Conservation (phyloP, 2,329 filamentous ascomycete species). For the Didymella lethalis region DNA sequence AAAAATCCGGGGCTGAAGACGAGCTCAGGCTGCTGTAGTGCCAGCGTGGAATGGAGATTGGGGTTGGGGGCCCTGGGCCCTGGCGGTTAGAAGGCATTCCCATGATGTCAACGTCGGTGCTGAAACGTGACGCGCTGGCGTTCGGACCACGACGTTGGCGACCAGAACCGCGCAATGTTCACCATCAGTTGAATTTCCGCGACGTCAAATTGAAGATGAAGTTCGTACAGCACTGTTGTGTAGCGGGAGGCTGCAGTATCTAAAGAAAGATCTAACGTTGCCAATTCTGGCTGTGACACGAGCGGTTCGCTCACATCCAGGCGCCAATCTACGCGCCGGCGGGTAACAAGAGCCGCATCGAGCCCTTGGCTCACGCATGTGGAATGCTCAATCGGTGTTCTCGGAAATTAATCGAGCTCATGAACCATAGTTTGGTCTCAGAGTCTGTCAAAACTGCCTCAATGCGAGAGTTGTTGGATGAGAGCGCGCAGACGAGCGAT, state of each 20-base stretch:
- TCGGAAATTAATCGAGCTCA: constrained; percentile 17
- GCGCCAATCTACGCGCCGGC: constrained; percentile 7
- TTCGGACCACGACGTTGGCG: constrained; percentile 21
- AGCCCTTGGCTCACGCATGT: constrained; percentile 28
- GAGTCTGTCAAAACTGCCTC: constrained; percentile 24
- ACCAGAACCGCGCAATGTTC: constrained; percentile 23
- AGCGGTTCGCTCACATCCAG: constrained; percentile 8
- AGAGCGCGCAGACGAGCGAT: constrained; percentile 21
- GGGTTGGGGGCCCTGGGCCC: constrained; percentile 15
- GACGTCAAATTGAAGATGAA: constrained; percentile 18
- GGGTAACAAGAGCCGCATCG: constrained; percentile 40
- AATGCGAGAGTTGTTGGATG: constrained; percentile 21
- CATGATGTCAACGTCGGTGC: constrained; percentile 22
- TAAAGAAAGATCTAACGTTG: constrained; percentile 16
- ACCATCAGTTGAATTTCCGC: constrained; percentile 19
- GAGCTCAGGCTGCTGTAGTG: constrained; percentile 1
- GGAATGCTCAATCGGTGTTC: constrained; percentile 26
- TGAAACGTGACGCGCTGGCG: constrained; percentile 34
- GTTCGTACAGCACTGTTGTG: constrained; percentile 27
- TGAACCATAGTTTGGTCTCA: constrained; percentile 21
- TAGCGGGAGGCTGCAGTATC: constrained; percentile 25
- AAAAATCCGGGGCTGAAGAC: constrained; percentile 1
- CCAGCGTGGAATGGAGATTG: constrained; percentile 12
- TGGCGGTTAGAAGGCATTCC: constrained; percentile 14
- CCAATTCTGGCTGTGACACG: constrained; percentile 16